These are phyloP conservation scores for Castanospermum australe DNA, from an alignment of 306 rosid species.

Conservation along the genomic window DNA sequence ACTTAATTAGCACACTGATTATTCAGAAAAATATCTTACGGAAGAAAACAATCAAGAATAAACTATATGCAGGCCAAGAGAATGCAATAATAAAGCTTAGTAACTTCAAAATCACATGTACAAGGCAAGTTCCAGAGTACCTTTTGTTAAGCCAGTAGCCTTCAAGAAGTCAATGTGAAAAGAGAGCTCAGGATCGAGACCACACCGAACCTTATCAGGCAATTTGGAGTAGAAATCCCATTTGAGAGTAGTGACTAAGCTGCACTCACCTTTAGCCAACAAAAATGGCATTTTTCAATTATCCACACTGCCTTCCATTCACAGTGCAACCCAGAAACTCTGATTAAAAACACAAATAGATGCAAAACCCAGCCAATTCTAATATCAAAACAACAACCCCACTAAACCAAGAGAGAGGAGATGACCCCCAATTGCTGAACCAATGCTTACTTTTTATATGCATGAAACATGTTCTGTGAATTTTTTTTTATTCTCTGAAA, in stretches of 20 bases:
- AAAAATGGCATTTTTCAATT: conserved; percentile 31
- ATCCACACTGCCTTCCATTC: conserved; percentile 28
- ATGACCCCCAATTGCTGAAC: neutral
- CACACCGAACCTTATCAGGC: conserved; percentile 39
- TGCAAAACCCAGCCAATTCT: neutral
- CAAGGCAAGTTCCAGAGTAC: neutral
- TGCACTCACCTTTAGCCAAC: neutral
- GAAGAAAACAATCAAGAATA: neutral
- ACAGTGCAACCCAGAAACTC: neutral
- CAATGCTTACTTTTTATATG: neutral
- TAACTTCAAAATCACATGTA: neutral
- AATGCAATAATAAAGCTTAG: neutral
- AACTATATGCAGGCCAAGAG: neutral
- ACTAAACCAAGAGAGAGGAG: neutral
- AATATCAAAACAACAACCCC: neutral
- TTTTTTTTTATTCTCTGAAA: neutral
- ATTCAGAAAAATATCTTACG: no score
- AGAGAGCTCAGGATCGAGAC: conserved; percentile 35
- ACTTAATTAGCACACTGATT: no score
- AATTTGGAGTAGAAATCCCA: conserved; percentile 45
- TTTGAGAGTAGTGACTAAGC: conserved; percentile 23
- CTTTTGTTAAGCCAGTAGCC: conserved; percentile 35
- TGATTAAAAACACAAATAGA: neutral
- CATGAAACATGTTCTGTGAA: neutral
- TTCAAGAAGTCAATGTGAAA: conserved; percentile 31